Evolutionary conservation across 2,329 filamentous ascomycete species (phyloP), one percentile per base, ranked within the genome.

Genomic region (Trichoderma atroviride): DNA sequence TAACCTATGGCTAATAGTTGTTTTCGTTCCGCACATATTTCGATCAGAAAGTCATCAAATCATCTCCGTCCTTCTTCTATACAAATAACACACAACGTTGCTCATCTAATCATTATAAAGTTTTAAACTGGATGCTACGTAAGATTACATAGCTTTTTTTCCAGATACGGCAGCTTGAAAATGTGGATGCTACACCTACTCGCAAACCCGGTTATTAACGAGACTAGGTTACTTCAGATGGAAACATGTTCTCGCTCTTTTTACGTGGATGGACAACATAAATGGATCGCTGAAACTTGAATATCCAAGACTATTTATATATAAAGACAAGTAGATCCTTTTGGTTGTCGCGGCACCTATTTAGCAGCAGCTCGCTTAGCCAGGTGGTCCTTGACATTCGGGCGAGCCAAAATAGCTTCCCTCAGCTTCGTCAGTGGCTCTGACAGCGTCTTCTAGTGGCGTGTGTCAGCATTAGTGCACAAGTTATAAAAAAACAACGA

Each of bases 381-480:
- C 31, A 69, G 27, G 33, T 69, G 57, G 3, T 22, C 11, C 16
- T 61, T 10, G 14, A 69, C 27, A 65, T 69, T 69, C 4, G 58
- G 58, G 11, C 67, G 67, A n/a, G 16, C 50, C 13, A 31, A 33
- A 29, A 69, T 47, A 6, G 67, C 67, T 3, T 69, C 67, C 37
- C 33, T 56, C 19, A 69, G 37, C 31, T 69, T 50, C 31, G 53
- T 56, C 31, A 69, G 50, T 24, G 58, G 58, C 35, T 69, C 67
- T 43, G 67, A 55, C 31, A 69, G 35, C 5, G 67, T 19, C 4
- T 35, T 24, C 60, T 69, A 14, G 22, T 9, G n/a, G 27, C 27
- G 52, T 7, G 11, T 35, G 53, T 66, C 14, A 57, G 63, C 37
- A 66, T 27, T 33, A 50, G 24, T 53, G 19, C 22, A 43, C 31